A percentile compares a stretch with the other conserved stretches of the same genome.
phyloP scores from a whole-genome alignment of 2,329 filamentous ascomycete genomes.

The Paracamarosporium sp. region DNA sequence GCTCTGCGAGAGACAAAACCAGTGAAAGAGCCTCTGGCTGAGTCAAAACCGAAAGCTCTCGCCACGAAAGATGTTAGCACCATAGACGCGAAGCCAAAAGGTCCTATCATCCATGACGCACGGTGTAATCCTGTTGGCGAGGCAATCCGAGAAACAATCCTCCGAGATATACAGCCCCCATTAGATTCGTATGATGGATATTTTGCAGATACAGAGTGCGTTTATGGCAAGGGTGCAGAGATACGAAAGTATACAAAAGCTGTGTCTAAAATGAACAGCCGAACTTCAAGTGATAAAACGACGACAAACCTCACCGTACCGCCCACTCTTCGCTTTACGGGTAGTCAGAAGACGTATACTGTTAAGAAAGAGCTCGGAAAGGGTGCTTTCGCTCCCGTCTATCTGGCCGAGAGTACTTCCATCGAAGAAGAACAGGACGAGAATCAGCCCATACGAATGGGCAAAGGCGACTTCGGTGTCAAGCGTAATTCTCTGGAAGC shows the following conservation, averaged over 20 bases:
- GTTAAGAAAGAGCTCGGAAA: constrained; percentile 87
- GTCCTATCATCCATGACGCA: constrained; percentile 78
- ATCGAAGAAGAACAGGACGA: constrained; percentile 54
- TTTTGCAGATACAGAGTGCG: constrained; percentile 71
- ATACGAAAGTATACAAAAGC: constrained; percentile 83
- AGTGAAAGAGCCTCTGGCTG: constrained; percentile 28
- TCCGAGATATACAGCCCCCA: constrained; percentile 75
- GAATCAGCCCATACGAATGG: constrained; percentile 60
- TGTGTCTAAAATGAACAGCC: constrained; percentile 62
- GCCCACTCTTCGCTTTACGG: constrained; percentile 72
- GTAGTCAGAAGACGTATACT: constrained; percentile 71
- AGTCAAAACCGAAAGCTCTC: constrained; percentile 19
- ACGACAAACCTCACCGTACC: constrained; percentile 64
- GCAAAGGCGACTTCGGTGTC: constrained; percentile 66
- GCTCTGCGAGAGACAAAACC: constrained; percentile 54
- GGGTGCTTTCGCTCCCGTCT: constrained; percentile 94
- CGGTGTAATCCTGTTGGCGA: constrained; percentile 92
- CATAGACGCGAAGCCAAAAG: constrained; percentile 56
- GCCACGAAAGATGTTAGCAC: constrained; percentile 49
- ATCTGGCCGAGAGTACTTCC: constrained; percentile 81
- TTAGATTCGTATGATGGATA: constrained; percentile 80
- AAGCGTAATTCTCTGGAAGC: constrained; percentile 74
- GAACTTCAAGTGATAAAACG: constrained; percentile 66
- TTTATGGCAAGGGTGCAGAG: constrained; percentile 72
- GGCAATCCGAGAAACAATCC: constrained; percentile 74